Base-by-base conservation (phyloP, 305 asterid species). In the Rubia peregrina region DNA sequence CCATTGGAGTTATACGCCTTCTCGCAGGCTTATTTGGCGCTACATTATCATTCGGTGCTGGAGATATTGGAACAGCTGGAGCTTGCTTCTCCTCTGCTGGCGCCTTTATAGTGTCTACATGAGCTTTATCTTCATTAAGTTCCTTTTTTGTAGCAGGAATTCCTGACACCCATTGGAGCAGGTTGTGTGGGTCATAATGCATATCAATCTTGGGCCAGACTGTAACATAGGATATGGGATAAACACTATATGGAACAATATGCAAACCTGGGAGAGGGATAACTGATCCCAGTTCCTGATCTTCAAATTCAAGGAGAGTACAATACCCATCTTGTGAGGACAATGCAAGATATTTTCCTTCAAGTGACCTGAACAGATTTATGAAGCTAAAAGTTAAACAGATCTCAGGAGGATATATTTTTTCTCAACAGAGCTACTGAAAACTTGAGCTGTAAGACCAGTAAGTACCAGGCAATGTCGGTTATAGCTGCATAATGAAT, bases 281-380 rank as follows among this genome's bases (percentile, higher is more conserved):
- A 48, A 84, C 80, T 43, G 86, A 79, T 44, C 99, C 99, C 38
- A 94, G 88, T 80, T 94, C 99, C 71, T 84, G 79, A 76, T 78
- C 76, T 77, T 91, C 96, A 69, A 94, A 90, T 80, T 91, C 96
- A 19, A 94, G 85, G 61, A 94, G 90, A 17, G 98, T 87, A 80
- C 99, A 94, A 83, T 88, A 94, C 46, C 98, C 99, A 77, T 94
- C 99, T 86, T 88, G 97, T 70, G 99, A 94, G 57, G 99, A 89
- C 61, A 90, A 65, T 16, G 82, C 93, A 80, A 94, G 73, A 75
- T 80, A 88, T 77, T 86, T 88, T 14, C 96, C 98, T 43, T 81
- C 73, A 53, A 89, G 84, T 56, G 99, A 91, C 98, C 98, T 92
- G 65, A 36, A 59, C 63, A 42, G 43, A 16, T 48, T 42, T 55